phyloP scores from a whole-genome alignment of 1,284 basidiomycete species.

The Gastroboletus turbinatus region DNA sequence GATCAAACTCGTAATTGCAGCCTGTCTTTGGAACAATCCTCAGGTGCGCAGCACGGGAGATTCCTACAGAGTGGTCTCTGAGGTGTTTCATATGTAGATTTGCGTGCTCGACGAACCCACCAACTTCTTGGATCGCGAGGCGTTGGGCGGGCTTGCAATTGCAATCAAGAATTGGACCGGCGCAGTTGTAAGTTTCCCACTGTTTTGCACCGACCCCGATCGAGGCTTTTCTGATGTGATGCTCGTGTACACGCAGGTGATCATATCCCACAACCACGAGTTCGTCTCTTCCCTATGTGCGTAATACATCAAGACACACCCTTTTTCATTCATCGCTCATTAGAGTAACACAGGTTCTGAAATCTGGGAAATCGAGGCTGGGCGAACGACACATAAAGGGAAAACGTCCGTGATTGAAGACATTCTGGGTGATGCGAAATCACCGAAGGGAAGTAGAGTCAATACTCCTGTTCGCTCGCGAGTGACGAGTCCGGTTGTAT shows the following conservation, averaged over 20 bases:
- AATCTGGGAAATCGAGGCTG: slow-evolving; percentile 81
- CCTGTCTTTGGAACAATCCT: slow-evolving; percentile 93
- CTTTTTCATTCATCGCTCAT: slow-evolving; percentile 17
- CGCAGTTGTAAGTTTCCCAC: slow-evolving; percentile 67
- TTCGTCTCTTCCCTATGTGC: slow-evolving; percentile 86
- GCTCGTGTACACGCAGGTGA: slow-evolving; percentile 56
- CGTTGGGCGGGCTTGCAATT: slow-evolving; percentile 89
- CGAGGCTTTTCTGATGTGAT: slow-evolving; percentile 22
- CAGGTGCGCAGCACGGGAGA: slow-evolving; percentile 51
- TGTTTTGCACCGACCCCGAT: slow-evolving; percentile 18
- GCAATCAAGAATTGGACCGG: slow-evolving; percentile 97
- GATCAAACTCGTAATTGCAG: slow-evolving; percentile 95
- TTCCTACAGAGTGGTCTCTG: not conserved
- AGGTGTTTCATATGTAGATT: slow-evolving; percentile 42
- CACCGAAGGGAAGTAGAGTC: slow-evolving; percentile 66
- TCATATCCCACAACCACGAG: slow-evolving; percentile 95
- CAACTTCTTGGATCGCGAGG: slow-evolving; percentile 93
- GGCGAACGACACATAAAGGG: slow-evolving; percentile 84
- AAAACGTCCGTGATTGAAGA: slow-evolving; percentile 86
- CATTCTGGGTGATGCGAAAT: slow-evolving; percentile 57
- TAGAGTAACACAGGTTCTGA: slow-evolving; percentile 58
- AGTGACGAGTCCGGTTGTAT: slow-evolving; percentile 62
- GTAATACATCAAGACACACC: slow-evolving; percentile 32
- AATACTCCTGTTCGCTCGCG: slow-evolving; percentile 69
- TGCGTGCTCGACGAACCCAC: slow-evolving; percentile 92